Evolutionary conservation across 2,329 filamentous ascomycete species (phyloP), one percentile per base, ranked within the genome.

Genomic region (Penicillium olsonii): DNA sequence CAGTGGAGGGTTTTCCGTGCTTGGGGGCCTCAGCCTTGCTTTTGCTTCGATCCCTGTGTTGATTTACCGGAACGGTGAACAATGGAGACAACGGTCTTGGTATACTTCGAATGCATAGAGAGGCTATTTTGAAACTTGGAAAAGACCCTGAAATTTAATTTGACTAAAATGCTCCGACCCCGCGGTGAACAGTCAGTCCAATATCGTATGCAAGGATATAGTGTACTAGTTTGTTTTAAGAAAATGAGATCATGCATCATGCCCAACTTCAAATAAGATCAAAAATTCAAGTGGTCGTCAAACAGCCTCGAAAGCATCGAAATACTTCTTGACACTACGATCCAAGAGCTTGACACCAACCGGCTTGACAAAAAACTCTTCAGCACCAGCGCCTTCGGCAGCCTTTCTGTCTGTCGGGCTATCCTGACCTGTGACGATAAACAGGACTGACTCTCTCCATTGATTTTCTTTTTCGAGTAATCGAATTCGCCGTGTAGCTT

Each of bases 331-430:
- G 15, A 35, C 15, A 35, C n/a, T 10, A 18, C 31, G 54, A 44
- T 57, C 54, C 14, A 57, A 35, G 7, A 48, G 37, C 29, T 45
- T 40, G 11, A 55, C 27, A 3, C 42, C 35, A 20, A 57, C 54
- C 7, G 54, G 52, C 19, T 52, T 57, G 4, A 55, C 52, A 48
- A 53, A 41, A 14, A 44, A 57, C 20, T 55, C 40, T 14, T 57
- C 44, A 0, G 22, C 44, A 5, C 54, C 54, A n/a, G 46, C 54
- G 2, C 31, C 41, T 11, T 48, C 17, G 6, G 52, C 52, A 14
- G 49, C 48, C 3, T 14, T 45, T 34, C 41, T 46, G 22, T 57
- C 54, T 17, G 52, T n/a, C 2, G 42, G 17, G 19, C 41, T 50
- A 38, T 56, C 54, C 26, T 54, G 54, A 5, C 51, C 54, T 4